Base-by-base conservation (phyloP, 78 protist species). In the Isochrysis galbana region DNA sequence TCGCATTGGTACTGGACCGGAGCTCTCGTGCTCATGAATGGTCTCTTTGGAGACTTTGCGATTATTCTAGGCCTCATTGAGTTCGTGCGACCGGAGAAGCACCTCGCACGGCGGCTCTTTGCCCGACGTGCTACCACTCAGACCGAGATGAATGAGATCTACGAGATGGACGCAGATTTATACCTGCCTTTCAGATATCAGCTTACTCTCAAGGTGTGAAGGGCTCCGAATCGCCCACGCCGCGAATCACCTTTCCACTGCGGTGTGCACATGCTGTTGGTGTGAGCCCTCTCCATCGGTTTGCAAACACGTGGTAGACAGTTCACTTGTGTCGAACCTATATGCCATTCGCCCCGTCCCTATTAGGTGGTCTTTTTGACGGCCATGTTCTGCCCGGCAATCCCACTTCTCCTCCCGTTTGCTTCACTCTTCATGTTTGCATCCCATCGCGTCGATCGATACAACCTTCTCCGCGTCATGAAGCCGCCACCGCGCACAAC, bases 401-500 rank as follows among this genome's bases (percentile, higher is more conserved):
- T 77, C 29, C 84, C 84, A 46, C 84, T 39, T 26, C 84, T 77
- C 32, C 84, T 77, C 32, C 84, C 84, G 32, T 39, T 77, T 14
- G 84, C 84, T 23, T 10, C 84, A 32, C 46, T 39, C 47, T 77
- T 77, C 84, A 77, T 77, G 84, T 39, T 4, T 46, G n/a, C 26
- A 23, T 77, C 84, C 34, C 23, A 77, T 32, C 23, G 26, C 36
- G 26, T 77, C 84, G 84, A 77, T 46, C 84, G 84, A 11, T 77
- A 39, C 84, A 77, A 77, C 84, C 84, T 77, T 26, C 84, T 77
- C 32, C 84, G 84, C 5, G 84, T 77, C 46, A 19, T 77, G 48
- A 77, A 77, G 46, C 84, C 84, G 84, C 84, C 84, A 46, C 84
- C 84, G 46, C 84, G 84, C 44, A 77, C 84, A 2, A 77, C 84